Base-by-base conservation (phyloP, 176 grass and related monocot species). In the Phoenix dactylifera region DNA sequence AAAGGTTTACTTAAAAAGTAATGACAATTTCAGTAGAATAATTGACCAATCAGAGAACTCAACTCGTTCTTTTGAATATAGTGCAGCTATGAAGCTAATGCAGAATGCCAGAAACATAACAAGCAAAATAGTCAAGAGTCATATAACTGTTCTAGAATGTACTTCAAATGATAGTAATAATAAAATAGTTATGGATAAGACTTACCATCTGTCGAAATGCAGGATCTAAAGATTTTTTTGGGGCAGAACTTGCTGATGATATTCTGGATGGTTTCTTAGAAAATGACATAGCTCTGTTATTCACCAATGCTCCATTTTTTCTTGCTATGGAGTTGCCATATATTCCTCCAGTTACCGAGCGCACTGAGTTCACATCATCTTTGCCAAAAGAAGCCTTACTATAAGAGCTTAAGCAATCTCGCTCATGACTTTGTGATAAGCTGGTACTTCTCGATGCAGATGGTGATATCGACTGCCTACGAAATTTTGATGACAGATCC, bases 141-240 rank as follows among this genome's bases (percentile, higher is more conserved):
- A 28, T 4, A 3, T 28, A 4, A 28, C 26, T 28, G 26, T 28
- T 28, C 5, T 28, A 28, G 26, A 28, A 28, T 28, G 5, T 28
- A 28, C 5, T 28, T 28, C 5, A 28, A 28, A 28, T 28, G 5
- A 65, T 66, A 55, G 10, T 72, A 63, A 63, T 4, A 72, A 51
- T 14, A 80, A 60, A 51, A 54, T 18, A 78, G 25, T 69, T 24
- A 18, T 48, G 20, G 4, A 62, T 4, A 88, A 77, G 26, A 6
- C 64, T 77, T 72, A 96, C 92, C 92, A 85, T 85, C 72, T 87
- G 79, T 77, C 86, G 82, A 80, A 87, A 60, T 67, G 80, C 77
- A 55, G 86, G 88, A 74, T 96, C 92, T 82, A 88, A 96, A 23
- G 92, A 90, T 24, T 83, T 67, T 63, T 96, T 96, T 4, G 92